Evolutionary conservation across 352 stramenopile genomes (phyloP).

Genomic region (Phytophthora niederhauseri): DNA sequence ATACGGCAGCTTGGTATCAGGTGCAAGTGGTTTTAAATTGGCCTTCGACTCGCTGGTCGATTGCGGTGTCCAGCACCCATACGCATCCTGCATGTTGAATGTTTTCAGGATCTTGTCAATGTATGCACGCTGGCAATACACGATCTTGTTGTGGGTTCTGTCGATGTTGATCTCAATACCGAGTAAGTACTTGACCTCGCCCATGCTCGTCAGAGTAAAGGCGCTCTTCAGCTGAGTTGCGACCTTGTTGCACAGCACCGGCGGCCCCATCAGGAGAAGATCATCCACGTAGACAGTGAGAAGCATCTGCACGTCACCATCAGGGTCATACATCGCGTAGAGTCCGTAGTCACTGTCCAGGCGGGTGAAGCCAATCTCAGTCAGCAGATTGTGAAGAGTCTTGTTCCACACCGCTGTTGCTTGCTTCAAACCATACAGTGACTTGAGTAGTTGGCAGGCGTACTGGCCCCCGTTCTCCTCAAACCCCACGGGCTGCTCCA

Average conservation of each 20-base stretch:
- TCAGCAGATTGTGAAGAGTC: conserved; percentile 2
- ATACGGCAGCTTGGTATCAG: not conserved
- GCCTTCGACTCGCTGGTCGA: conserved; percentile 4
- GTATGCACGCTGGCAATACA: conserved; percentile 6
- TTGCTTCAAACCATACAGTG: not conserved
- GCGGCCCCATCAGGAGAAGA: conserved; percentile 9
- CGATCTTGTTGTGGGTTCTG: conserved; percentile 1
- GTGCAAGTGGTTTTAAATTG: not conserved
- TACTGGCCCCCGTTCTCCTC: not conserved
- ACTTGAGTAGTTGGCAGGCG: not conserved
- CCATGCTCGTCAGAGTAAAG: conserved; percentile 31
- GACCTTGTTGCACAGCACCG: not conserved
- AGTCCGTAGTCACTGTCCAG: conserved; percentile 14
- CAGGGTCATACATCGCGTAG: conserved; percentile 8
- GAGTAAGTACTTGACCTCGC: conserved; percentile 14
- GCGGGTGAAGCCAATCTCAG: not conserved
- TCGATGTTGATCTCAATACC: conserved; percentile 16
- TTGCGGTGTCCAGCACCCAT: conserved; percentile 8
- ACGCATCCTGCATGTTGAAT: not conserved
- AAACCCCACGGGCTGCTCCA: not conserved
- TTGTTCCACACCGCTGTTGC: conserved; percentile 14
- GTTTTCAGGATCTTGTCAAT: conserved; percentile 13
- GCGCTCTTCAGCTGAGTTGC: not conserved
- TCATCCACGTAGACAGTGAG: conserved; percentile 22
- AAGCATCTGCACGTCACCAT: conserved; percentile 1